Conservation (phyloP, 2,329 filamentous ascomycete genomes). For the Geosmithia flava region DNA sequence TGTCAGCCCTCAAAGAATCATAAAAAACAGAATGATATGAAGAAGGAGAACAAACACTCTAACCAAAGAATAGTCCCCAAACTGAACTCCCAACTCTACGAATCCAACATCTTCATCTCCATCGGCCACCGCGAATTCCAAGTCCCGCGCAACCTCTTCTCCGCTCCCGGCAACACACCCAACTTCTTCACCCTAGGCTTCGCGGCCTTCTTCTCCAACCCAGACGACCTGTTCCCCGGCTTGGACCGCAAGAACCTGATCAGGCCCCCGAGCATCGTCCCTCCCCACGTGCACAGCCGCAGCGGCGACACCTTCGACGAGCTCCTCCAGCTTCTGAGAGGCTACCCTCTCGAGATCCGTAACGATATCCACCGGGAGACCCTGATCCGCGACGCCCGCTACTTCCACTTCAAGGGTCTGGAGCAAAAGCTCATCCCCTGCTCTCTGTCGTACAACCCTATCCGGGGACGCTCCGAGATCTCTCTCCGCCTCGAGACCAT, state of each 20-base stretch:
- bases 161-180: constrained; percentile 73
- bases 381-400: constrained; percentile 75
- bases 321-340: constrained; percentile 67
- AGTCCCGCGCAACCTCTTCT: constrained; percentile 81
- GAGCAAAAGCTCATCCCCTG: constrained; percentile 81
- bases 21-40: too few relatives aligned
- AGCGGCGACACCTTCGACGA: constrained; percentile 78
- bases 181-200: constrained; percentile 95
- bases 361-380: constrained; percentile 65
- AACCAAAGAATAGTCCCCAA: constrained; percentile 52
- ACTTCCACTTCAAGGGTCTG: constrained; percentile 84
- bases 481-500: constrained; percentile 71
- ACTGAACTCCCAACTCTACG: constrained; percentile 81
- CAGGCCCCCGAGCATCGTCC: constrained; percentile 74
- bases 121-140: constrained; percentile 82
- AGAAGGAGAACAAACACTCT: not conserved
- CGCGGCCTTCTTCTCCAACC: constrained; percentile 72
- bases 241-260: constrained; percentile 67
- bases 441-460: constrained; percentile 61
- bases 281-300: constrained; percentile 68
- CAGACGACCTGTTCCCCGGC: constrained; percentile 73
- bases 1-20: too few relatives aligned
- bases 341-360: constrained; percentile 69
- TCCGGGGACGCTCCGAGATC: constrained; percentile 60
- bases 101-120: constrained; percentile 82